Evolutionary conservation across 2,329 filamentous ascomycete genomes (phyloP), one percentile per base, ranked within the genome.

Genomic region (Ceratocystiopsis sp.): DNA sequence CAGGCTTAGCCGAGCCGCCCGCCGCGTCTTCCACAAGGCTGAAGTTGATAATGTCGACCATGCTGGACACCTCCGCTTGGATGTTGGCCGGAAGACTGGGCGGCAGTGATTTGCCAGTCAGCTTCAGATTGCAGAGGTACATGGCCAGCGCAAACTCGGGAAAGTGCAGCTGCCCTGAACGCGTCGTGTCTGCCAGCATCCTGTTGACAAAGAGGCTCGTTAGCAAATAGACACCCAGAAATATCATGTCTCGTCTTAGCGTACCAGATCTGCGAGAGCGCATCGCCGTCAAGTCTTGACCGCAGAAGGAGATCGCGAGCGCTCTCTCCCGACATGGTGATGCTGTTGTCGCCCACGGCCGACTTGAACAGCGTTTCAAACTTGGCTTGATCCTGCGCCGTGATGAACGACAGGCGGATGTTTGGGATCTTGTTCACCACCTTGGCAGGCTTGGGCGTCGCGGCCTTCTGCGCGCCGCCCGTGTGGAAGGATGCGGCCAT

Each of bases 31-130:
- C 91, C 1, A 75, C 77, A 19, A 95, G 74, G 52, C 80, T 85
- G 58, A 98, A 98, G 46, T 86, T 94, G 57, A 98, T 98, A 45
- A 98, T 98, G 57, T 98, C 91, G 36, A 98, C 91, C 87, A 98
- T 96, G 62, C 91, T 94, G 4, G 89, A 96, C 16, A 98, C 91
- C 60, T 98, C 91, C 54, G 98, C 98, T 65, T 78, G 82, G 50
- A 98, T 79, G 46, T 76, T 80, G 32, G 95, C 86, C 0, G 91
- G 91, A 11, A 98, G 68, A 7, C 57, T 60, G 2, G 69, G 56
- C 0, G 91, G 91, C 19, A 98, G 62, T 1, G 78, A 68, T 61
- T 93, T 94, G 46, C 86, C 85, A 1, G 84, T 91, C 46, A 96
- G 68, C 59, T 81, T 91, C 52, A 98, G 58, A 57, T 96, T 98